A percentile compares a stretch with the other conserved stretches of the same genome.
Evolutionary conservation across 768 basidiomycete genomes (phyloP).

Genomic region (Clitopilus passeckerianus): DNA sequence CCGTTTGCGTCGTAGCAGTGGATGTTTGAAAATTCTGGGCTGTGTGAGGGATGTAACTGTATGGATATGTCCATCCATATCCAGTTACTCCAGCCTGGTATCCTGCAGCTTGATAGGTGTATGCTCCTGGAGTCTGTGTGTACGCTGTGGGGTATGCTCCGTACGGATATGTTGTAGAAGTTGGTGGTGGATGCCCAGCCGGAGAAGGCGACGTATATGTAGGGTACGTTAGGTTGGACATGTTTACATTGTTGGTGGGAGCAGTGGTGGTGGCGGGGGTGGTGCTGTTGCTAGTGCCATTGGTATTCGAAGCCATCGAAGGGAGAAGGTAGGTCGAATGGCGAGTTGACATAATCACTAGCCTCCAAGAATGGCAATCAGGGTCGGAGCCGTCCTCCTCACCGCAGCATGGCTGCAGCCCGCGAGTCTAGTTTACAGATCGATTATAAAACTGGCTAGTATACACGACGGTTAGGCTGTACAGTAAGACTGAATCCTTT

Average conservation of each 20-base stretch:
- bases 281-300: background rate
- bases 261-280: background rate
- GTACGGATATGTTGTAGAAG: constrained; percentile 61
- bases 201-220: constrained; percentile 16
- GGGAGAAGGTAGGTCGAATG: background rate
- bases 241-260: constrained; percentile 1
- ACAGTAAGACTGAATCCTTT: too few species aligned
- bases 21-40: background rate
- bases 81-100: constrained; percentile 66
- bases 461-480: too few species aligned
- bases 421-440: too few species aligned
- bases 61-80: constrained; percentile 73
- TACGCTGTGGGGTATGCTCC: constrained; percentile 53
- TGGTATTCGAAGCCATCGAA: background rate
- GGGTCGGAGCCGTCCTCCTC: too few species aligned
- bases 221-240: constrained; percentile 18
- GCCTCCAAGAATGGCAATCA: background rate
- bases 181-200: constrained; percentile 19
- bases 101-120: constrained; percentile 39
- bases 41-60: constrained; percentile 47
- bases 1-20: constrained; percentile 15
- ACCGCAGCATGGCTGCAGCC: too few species aligned
- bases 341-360: background rate
- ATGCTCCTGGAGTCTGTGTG: constrained; percentile 41
- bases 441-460: too few species aligned